Evolutionary conservation across 78 protist genomes (phyloP), one percentile per base, ranked within the genome.

Genomic region (Dictyostelium capitatum): DNA sequence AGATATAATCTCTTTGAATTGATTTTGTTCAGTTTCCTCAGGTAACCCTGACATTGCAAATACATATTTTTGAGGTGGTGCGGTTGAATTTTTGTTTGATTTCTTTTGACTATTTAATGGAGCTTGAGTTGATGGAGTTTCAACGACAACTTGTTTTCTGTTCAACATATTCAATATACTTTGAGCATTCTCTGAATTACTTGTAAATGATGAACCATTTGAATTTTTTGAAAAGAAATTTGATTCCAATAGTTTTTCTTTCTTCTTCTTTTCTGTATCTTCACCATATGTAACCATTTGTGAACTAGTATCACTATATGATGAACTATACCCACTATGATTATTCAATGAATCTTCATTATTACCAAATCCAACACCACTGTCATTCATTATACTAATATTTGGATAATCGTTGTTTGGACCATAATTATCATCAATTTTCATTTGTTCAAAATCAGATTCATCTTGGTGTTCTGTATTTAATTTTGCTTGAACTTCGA

Each of bases 271-370:
- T 25, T 80, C 87, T 20, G 59, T 46, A 23, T 43, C 74, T 23
- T 80, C 87, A 25, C 87, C 87, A 23, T 80, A 80, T 1, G 87
- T 80, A 0, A 80, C 12, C 25, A 37, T 59, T 43, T 80, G 87
- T 7, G 70, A 53, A 30, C 47, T 53, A 25, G 32, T 25, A n/a
- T 74, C 80, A 23, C 50, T 28, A 30, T 48, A 53, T n/a, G 41
- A 78, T 25, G 25, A 19, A 14, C 30, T 32, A 47, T 70, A 6
- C 17, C 41, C 19, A 28, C 14, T 23, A 17, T 77, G 12, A 46
- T 53, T 25, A 78, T 25, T 54, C 4, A 8, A 0, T 5, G 11
- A 20, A n/a, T 53, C 70, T 41, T 57, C 54, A 41, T 47, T 59
- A 74, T 47, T 37, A 37, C 43, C 43, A 37, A 37, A 37, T 37